Percentiles rank a stretch among this genome's conserved stretches.
phyloP scores from a whole-genome alignment of 192 early-diverging fungal species.

The Backusella sp. region DNA sequence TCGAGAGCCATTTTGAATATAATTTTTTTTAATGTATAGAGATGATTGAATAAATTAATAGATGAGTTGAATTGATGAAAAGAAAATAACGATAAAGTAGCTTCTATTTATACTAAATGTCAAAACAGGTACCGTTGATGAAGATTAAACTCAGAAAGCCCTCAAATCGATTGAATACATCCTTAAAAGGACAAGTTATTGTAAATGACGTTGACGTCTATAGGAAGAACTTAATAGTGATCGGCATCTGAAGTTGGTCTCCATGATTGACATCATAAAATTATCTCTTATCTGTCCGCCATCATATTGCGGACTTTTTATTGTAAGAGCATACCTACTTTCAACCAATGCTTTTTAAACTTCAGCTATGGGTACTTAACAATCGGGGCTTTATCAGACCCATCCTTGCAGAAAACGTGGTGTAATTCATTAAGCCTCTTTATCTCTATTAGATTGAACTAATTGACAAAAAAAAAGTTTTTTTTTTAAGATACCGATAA shows the following conservation, averaged over 20 bases:
- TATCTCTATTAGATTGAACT: neutral
- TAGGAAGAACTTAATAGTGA: neutral
- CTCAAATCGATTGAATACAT: neutral
- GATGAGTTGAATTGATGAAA: neutral
- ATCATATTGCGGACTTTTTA: conserved; percentile 3
- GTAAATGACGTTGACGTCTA: neutral
- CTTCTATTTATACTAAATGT: conserved; percentile 8
- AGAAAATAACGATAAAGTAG: neutral
- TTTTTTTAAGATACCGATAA: conserved; percentile 9
- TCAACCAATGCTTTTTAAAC: neutral
- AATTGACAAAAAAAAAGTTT: neutral
- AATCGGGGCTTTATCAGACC: neutral
- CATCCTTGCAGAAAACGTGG: conserved; percentile 6
- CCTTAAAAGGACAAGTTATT: neutral
- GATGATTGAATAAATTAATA: neutral
- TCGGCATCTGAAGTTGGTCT: neutral
- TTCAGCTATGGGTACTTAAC: neutral
- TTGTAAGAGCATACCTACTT: neutral
- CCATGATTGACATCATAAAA: conserved; percentile 5
- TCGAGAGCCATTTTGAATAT: conserved; percentile 39
- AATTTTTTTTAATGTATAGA: neutral
- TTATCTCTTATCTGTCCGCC: conserved; percentile 4
- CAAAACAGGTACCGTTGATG: neutral
- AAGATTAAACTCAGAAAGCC: neutral
- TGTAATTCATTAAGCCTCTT: conserved; percentile 4